These are phyloP conservation scores for Trametes cubensis DNA, from an alignment of 768 basidiomycete genomes.

Conservation along the genomic window DNA sequence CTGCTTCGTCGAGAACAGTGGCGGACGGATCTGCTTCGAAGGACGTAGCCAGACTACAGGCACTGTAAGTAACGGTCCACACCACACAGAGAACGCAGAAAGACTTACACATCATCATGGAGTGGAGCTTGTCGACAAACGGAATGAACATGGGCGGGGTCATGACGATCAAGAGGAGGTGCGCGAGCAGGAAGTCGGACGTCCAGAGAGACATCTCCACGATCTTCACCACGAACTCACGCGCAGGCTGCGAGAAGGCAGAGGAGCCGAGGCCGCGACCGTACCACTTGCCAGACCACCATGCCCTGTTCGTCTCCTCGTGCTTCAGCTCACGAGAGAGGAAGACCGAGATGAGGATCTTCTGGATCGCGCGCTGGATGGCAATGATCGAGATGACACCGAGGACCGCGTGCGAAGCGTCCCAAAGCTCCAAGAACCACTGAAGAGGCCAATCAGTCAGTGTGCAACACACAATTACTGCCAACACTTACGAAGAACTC, in stretches of 20 bases:
- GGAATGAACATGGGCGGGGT: constrained; percentile 86
- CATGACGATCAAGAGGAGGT: constrained; percentile 84
- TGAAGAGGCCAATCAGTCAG: constrained; percentile 37
- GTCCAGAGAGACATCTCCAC: constrained; percentile 98
- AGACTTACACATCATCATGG: constrained; percentile 85
- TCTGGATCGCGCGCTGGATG: constrained; percentile 91
- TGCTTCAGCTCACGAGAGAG: constrained; percentile 97
- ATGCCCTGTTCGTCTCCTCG: constrained; percentile 96
- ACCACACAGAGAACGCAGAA: constrained; percentile 3
- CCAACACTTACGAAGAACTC: constrained; percentile 84
- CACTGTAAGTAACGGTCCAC: constrained; percentile 16
- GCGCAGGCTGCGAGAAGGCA: constrained; percentile 91
- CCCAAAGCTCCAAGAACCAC: constrained; percentile 98
- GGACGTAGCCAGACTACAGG: constrained; percentile 89
- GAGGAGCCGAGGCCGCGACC: constrained; percentile 90
- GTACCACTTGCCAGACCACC: constrained; percentile 99
- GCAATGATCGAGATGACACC: constrained; percentile 88
- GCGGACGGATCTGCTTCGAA: constrained; percentile 90
- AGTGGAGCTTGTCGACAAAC: constrained; percentile 85
- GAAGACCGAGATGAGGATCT: constrained; percentile 92
- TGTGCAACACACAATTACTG: constrained; percentile 18
- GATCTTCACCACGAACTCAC: constrained; percentile 97
- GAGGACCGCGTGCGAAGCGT: constrained; percentile 93
- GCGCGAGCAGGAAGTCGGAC: constrained; percentile 89
- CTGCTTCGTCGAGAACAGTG: constrained; percentile 93